Evolutionary conservation across 768 basidiomycete genomes (phyloP), one percentile per base, ranked within the genome.

Genomic region (Trametes elegans): DNA sequence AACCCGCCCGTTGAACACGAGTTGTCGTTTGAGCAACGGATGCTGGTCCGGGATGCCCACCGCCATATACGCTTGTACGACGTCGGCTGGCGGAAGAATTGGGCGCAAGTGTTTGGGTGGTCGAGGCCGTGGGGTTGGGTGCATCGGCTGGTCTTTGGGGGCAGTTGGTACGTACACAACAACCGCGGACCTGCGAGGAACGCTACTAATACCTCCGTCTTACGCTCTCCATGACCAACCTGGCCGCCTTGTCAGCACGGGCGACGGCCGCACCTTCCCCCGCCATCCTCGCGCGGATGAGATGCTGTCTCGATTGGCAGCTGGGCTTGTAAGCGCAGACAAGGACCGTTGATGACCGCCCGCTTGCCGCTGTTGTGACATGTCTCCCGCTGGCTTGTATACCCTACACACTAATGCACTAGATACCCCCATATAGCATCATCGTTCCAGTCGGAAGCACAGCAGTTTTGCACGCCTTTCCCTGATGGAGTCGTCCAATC

Each of bases 1-100:
- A 75, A 85, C 58, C 87, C 87, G 13, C 88, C 87, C 10, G 66
- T 82, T 24, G 89, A 92, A 66, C 80, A 85, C 52, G 86, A 90
- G 55, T 74, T 93, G 2, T 82, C 83, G 0, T 80, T 74, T 54
- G 62, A 67, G 3, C 90, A 93, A 67, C 79, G 90, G 32, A 70
- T 76, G 39, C 74, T 86, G 1, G 85, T 93, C 0, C 80, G 75
- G 57, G 76, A 80, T 23, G 87, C 86, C 11, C 85, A 89, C 57
- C 69, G 76, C 2, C 65, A 75, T 28, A 76, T 91, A 26, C 77
- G 76, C 11, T 41, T 88, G 19, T 93, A 92, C 63, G 82, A 92
- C 63, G 59, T 93, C 5, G 90, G 91, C 10, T 87, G 83, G 81
- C 73, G 77, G 42, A 76, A 70, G 58, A 93, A 93, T 59, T 84